Evolutionary conservation across 2,329 filamentous ascomycete genomes (phyloP).

Genomic region (Arthrobotrys pseudoclavata): DNA sequence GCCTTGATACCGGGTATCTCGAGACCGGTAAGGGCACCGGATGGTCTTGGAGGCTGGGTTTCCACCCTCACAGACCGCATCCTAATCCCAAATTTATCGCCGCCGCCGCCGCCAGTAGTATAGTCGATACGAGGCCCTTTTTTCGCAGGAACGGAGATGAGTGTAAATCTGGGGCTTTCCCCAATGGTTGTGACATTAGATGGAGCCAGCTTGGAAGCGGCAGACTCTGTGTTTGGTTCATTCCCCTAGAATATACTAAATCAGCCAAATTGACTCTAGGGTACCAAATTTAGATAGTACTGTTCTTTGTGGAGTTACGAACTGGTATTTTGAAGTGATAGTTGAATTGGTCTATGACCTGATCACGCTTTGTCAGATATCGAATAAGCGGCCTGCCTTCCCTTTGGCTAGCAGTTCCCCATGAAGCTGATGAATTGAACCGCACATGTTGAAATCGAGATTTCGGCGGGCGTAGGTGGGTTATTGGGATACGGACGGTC

Average conservation of each 20-base stretch:
- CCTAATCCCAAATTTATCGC: not conserved
- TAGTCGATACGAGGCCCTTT: not conserved
- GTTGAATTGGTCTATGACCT: not conserved
- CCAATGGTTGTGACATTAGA: not conserved
- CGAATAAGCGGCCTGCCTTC: not conserved
- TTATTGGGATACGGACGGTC: constrained; percentile 8
- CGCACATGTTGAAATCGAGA: not conserved
- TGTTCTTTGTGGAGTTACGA: not conserved
- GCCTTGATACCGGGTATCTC: not conserved
- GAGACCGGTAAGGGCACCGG: constrained; percentile 1
- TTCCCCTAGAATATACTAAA: not conserved
- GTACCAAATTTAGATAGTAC: too few species aligned
- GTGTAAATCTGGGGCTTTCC: not conserved
- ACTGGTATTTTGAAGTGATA: constrained; percentile 8
- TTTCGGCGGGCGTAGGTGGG: constrained; percentile 2
- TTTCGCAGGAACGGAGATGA: not conserved
- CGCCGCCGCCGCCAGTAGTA: not conserved
- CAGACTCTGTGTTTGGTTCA: too few species aligned
- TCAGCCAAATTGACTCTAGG: not conserved
- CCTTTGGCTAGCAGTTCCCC: not conserved
- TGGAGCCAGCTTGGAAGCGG: not conserved
- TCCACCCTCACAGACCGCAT: constrained; percentile 2
- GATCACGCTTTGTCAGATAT: not conserved
- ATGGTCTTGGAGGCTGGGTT: not conserved
- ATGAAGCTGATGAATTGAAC: not conserved